Conservation (phyloP, 2,329 filamentous ascomycete species). For the Colletotrichum endophyticum region DNA sequence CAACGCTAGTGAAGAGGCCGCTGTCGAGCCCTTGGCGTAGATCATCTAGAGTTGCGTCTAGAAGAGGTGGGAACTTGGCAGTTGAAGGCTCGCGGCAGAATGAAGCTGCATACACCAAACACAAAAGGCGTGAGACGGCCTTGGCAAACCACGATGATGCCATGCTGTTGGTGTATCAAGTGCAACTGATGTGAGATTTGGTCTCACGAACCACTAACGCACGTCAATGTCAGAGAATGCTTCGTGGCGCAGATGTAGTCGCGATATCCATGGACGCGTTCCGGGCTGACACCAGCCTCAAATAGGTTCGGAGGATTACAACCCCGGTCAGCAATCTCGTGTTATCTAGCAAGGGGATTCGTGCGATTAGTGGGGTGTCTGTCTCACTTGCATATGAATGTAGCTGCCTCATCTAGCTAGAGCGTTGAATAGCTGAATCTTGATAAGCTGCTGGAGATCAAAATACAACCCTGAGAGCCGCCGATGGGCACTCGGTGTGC, state of each 20-base stretch:
- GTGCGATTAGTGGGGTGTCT: not conserved
- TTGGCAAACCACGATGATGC: not conserved
- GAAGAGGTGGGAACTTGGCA: not conserved
- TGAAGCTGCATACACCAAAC: not conserved
- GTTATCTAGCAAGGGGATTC: not conserved
- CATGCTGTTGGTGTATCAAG: not conserved
- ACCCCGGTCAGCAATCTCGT: not conserved
- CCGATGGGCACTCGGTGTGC: not conserved
- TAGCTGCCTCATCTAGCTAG: not conserved
- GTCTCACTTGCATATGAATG: not conserved
- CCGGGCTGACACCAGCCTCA: not conserved
- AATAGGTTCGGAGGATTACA: not conserved
- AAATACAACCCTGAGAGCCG: not conserved
- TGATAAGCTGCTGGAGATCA: not conserved
- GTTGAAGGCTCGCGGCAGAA: not conserved
- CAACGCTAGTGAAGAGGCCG: conserved; percentile 32
- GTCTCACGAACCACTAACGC: not conserved
- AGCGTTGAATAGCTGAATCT: fast-evolving
- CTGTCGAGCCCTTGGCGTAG: conserved; percentile 22
- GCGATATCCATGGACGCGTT: not conserved
- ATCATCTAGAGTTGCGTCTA: not conserved
- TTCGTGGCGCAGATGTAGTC: not conserved
- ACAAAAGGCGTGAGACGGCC: not conserved
- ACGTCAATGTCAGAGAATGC: fast-evolving
- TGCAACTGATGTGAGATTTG: not conserved